Evolutionary conservation across 768 basidiomycete species (phyloP), one percentile per base, ranked within the genome.

Genomic region (Dacryopinax spathularia): DNA sequence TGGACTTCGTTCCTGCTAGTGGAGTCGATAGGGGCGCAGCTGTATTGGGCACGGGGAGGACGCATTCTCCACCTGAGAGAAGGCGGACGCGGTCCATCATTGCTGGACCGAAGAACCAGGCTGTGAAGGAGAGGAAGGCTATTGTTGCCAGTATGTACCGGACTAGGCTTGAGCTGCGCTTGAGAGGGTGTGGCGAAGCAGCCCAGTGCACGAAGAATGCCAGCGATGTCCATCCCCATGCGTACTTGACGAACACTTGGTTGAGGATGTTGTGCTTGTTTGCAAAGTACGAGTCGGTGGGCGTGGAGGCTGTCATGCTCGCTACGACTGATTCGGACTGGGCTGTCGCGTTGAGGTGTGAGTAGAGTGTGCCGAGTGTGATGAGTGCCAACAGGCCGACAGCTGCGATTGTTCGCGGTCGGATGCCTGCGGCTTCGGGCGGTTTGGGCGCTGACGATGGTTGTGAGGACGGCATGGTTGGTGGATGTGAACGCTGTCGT

Each of bases 181-280:
- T 35, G 29, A 34, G 33, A 7, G 5, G 2, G 1, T 76, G 72
- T 3, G 86, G 82, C 66, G 81, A 80, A 0, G 87, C 84, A 60
- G 79, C 31, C 79, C 81, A 87, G 27, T 80, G 76, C 62, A 80
- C 68, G 62, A 85, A 70, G 69, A 89, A 91, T 0, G 81, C 78
- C 34, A 77, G 77, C 6, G 89, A 80, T 1, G 92, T 93, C 92
- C 93, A 96, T 0, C 76, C 90, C 93, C 95, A 96, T 25, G 87
- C 84, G 61, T 82, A 79, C 75, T 98, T 98, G 71, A 94, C 90
- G 75, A 95, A 94, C 69, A 82, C 76, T 64, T 85, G 80, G 70
- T 97, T 98, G 71, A 98, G 79, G 1, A 81, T 60, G 71, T 93
- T 97, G 68, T 79, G 74, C 73, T 94, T 94, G 68, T 77, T 80